Evolutionary conservation across 306 rosid species (phyloP), one percentile per base, ranked within the genome.

Genomic region (Begonia masoniana): DNA sequence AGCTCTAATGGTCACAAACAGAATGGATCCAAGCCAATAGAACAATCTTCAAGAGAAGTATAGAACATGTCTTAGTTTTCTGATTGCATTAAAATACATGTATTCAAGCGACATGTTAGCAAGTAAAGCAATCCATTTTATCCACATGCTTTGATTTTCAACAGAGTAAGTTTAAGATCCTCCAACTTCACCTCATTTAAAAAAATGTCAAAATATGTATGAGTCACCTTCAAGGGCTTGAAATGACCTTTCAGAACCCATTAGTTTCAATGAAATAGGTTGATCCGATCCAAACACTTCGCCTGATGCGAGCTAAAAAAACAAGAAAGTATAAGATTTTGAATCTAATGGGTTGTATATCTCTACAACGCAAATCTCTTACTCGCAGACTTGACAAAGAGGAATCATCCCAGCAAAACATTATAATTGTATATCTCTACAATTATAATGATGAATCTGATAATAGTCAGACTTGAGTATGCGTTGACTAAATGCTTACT

Each of bases 281-380:
- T 91, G 99, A 78, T 91, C 64, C 24, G 88, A 70, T 64, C 99
- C 99, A 16, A 86, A 91, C 70, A 86, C 96, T 76, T 83, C 94
- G 46, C 99, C 99, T 15, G 96, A 77, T 47, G 99, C 99, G 62
- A 91, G 76, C 99, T 91, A 80, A 23, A 41, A 65, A 26, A 55
- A 71, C 47, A 73, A 66, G 61, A 17, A 60, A 55, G 59, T 31
- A 52, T 67, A 63, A 76, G 60, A 60, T 68, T 62, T 31, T 31
- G 39, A 31, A 31, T 31, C 39, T 31, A 31, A 31, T 4, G 39
- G 9, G 9, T 4, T 31, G 39, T 31, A 6, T 7, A 31, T 31
- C 39, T 31, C 39, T 5, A 31, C 7, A 31, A 31, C 9, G 8
- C 9, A 7, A 31, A 31, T 31, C 39, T 31, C 39, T 31, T 5